A percentile compares a stretch with the other conserved stretches of the same genome.
Evolutionary conservation across 768 basidiomycete genomes (phyloP).

Genomic region (Agaricus sinodeliciosus): DNA sequence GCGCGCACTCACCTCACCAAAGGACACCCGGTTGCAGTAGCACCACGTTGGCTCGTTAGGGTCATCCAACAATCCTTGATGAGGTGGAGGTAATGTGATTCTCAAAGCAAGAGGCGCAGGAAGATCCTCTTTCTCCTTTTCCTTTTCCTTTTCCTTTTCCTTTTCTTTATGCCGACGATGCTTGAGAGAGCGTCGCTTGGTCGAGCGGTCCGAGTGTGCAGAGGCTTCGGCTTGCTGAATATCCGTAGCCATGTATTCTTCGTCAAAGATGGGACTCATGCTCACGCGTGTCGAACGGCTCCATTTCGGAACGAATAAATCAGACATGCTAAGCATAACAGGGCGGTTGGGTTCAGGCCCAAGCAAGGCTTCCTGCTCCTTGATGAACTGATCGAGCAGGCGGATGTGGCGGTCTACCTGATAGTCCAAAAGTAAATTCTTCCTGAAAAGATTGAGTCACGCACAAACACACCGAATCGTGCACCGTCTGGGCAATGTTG

Average conservation of each 20-base stretch:
- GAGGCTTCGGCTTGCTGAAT: neutral
- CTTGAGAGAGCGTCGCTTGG: slow-evolving; percentile 8
- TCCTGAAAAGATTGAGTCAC: neutral
- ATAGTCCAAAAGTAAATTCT: neutral
- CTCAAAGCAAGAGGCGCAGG: slow-evolving; percentile 19
- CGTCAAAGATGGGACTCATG: slow-evolving; percentile 33
- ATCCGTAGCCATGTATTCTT: slow-evolving; percentile 10
- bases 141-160: slow-evolving; percentile 18
- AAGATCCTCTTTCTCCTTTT: slow-evolving; percentile 16
- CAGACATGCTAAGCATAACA: slow-evolving; percentile 44
- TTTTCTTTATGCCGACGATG: slow-evolving; percentile 17
- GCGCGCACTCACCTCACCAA: slow-evolving; percentile 59
- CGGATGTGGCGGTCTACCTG: slow-evolving; percentile 79
- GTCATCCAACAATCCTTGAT: slow-evolving; percentile 21
- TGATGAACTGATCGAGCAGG: slow-evolving; percentile 63
- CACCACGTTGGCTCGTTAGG: slow-evolving; percentile 65
- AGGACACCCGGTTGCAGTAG: slow-evolving; percentile 74
- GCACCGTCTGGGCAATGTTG: slow-evolving; percentile 62
- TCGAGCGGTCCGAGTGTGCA: neutral
- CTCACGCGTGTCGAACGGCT: slow-evolving; percentile 29
- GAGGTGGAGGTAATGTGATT: slow-evolving; percentile 30
- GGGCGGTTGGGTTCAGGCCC: slow-evolving; percentile 31
- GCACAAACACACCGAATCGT: slow-evolving; percentile 50
- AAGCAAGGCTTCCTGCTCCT: slow-evolving; percentile 38
- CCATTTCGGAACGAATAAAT: slow-evolving; percentile 49